Base-by-base conservation (phyloP, 768 basidiomycete genomes). In the Sarcomyxa edulis region DNA sequence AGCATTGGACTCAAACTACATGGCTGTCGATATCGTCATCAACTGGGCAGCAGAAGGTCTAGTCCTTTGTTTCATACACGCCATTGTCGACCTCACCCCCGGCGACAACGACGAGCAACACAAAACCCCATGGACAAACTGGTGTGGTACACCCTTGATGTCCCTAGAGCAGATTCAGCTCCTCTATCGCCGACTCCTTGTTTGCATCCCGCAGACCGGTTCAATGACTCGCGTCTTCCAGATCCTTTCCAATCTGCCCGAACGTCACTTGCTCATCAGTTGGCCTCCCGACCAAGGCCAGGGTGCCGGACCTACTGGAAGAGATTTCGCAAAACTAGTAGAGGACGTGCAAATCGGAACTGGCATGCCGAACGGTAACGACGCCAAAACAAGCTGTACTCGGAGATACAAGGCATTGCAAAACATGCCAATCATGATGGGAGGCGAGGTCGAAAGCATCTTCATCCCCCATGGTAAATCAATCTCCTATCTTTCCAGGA, bases 21-120 rank as follows among this genome's bases (percentile, higher is more conserved):
- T 91, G 77, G 81, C 81, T 5, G 83, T 87, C 43, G 88, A 93
- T 61, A 79, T 93, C 52, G 88, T 91, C 51, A 84, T 90, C 54
- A 93, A 90, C 60, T 86, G 81, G 78, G 88, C 86, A 35, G 85
- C 86, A 11, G 84, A 91, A 44, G 84, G 80, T 42, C 76, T 93
- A 54, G 85, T 91, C 43, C 69, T 93, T 23, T 91, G 89, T 59
- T 93, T 93, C 66, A 76, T 91, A 34, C 89, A 93, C 51, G 88
- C 89, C 28, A 78, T 78, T 22, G 76, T 77, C 43, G 87, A 91
- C 69, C 71, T 86, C 42, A 70, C 73, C 36, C 69, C 69, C 25
- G 63, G 61, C 7, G 85, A 90, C 67, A 86, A 88, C 50, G 82
- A 89, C 58, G 84, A 88, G 57, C 44, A 44, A 27, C 59, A 73